Evolutionary conservation across 2,329 filamentous ascomycete genomes (phyloP).

Genomic region (Xylaria arbuscula): DNA sequence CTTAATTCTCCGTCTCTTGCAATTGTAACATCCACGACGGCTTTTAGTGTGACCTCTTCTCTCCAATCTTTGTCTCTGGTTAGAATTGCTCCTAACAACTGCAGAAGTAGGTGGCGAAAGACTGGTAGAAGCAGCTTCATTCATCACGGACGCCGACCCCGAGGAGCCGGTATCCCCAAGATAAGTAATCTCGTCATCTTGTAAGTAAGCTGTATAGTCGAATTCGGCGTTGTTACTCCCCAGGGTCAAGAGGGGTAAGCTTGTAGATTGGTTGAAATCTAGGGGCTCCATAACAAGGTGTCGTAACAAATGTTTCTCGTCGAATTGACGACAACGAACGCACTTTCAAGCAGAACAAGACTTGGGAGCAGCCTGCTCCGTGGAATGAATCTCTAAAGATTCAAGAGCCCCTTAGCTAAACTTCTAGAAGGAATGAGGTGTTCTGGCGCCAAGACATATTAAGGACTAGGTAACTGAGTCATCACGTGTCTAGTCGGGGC

Average conservation of each 20-base stretch:
- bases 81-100: constrained; percentile 25
- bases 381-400: constrained; percentile 2
- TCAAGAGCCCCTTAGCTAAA: constrained; percentile 9
- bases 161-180: constrained; percentile 36
- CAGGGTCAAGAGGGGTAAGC: constrained; percentile 39
- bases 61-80: constrained; percentile 58
- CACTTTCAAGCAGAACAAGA: neutral
- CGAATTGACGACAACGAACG: constrained; percentile 12
- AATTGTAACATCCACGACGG: constrained; percentile 73
- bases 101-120: constrained; percentile 34
- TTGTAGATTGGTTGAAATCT: constrained; percentile 34
- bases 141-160: constrained; percentile 35
- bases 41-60: constrained; percentile 74
- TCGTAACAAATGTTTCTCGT: constrained; percentile 18
- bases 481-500: constrained; percentile 39
- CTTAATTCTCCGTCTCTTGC: constrained; percentile 74
- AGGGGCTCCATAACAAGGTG: constrained; percentile 39
- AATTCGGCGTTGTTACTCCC: constrained; percentile 37
- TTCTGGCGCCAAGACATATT: constrained; percentile 28
- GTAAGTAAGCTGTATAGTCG: constrained; percentile 39
- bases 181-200: constrained; percentile 36
- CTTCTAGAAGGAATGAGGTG: constrained; percentile 33
- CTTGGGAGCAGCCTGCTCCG: constrained; percentile 1
- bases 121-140: constrained; percentile 30
- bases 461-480: constrained; percentile 27